Conservation (phyloP, 192 early-diverging fungal genomes). For the Jimgerdemannia lactiflua region DNA sequence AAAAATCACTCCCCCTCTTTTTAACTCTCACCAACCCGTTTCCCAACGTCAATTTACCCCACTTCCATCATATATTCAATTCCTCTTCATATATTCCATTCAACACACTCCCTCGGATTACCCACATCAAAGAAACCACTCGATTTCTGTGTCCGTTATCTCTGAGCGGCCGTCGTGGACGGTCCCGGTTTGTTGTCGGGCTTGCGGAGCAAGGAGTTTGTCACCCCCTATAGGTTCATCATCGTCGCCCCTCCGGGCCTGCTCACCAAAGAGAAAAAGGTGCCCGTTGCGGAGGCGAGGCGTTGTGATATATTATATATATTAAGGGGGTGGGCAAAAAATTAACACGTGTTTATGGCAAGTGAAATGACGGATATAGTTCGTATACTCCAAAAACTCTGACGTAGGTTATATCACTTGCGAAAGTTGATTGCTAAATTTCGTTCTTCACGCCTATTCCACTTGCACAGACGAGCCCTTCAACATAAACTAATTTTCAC, state of each 20-base stretch:
- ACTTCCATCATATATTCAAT: no score
- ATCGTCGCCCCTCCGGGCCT: slow-evolving; percentile 27
- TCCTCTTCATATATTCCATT: no score
- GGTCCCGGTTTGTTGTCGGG: slow-evolving; percentile 26
- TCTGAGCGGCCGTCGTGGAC: slow-evolving; percentile 29
- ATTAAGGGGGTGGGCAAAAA: no score
- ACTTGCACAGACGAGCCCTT: slow-evolving; percentile 21
- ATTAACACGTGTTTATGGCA: no score
- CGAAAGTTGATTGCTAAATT: no score
- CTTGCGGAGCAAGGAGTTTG: slow-evolving; percentile 20
- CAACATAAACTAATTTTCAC: slow-evolving; percentile 23
- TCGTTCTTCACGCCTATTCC: no score
- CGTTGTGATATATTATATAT: no score
- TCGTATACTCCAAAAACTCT: not conserved
- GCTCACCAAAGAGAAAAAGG: slow-evolving; percentile 23
- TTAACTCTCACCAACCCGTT: slow-evolving; percentile 13
- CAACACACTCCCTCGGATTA: no score
- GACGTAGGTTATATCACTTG: no score
- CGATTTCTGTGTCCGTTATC: slow-evolving; percentile 23
- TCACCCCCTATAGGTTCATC: slow-evolving; percentile 30
- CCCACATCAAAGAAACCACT: slow-evolving; percentile 31
- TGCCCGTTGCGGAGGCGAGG: slow-evolving; percentile 18
- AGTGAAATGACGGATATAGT: no score
- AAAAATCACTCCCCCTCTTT: not conserved
- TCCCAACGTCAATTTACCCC: slow-evolving; percentile 37